Percentiles rank a stretch among this genome's conserved stretches.
Conservation (phyloP, 768 basidiomycete species). For the Udeniomyces megalosporus region DNA sequence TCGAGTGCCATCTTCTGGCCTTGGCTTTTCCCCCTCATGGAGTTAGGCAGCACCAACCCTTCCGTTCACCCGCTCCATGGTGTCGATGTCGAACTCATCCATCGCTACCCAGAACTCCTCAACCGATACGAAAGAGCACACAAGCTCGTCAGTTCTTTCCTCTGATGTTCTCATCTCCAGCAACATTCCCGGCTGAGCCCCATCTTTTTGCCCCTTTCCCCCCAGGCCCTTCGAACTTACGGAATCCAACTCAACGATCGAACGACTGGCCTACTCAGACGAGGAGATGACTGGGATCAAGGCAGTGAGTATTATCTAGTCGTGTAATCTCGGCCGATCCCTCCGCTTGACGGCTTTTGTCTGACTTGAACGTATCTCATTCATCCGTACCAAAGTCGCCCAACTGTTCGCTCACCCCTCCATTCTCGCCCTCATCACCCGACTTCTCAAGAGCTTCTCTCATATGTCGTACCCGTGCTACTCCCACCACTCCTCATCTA, state of each 20-base stretch:
- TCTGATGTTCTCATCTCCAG: too few species aligned
- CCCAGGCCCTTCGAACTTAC: background rate
- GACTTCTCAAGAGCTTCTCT: background rate
- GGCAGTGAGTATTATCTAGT: background rate
- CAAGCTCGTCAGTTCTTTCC: background rate
- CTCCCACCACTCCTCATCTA: background rate
- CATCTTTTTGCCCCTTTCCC: background rate
- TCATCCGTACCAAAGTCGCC: background rate
- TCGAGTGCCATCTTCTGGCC: too few species aligned
- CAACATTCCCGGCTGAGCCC: too few species aligned
- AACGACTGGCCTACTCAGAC: background rate
- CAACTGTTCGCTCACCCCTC: background rate
- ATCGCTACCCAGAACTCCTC: background rate
- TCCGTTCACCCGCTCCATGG: too few species aligned
- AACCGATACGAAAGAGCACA: background rate
- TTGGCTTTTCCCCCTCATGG: too few species aligned
- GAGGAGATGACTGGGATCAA: background rate
- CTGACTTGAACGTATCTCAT: background rate
- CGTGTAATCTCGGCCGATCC: background rate
- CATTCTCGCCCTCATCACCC: background rate
- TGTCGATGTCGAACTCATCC: too few species aligned
- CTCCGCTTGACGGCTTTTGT: background rate
- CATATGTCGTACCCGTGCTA: background rate
- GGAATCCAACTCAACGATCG: background rate
- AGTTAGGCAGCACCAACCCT: too few species aligned